phyloP scores from a whole-genome alignment of 2,329 filamentous ascomycete genomes.

The Aspergillus ochraceoroseus region DNA sequence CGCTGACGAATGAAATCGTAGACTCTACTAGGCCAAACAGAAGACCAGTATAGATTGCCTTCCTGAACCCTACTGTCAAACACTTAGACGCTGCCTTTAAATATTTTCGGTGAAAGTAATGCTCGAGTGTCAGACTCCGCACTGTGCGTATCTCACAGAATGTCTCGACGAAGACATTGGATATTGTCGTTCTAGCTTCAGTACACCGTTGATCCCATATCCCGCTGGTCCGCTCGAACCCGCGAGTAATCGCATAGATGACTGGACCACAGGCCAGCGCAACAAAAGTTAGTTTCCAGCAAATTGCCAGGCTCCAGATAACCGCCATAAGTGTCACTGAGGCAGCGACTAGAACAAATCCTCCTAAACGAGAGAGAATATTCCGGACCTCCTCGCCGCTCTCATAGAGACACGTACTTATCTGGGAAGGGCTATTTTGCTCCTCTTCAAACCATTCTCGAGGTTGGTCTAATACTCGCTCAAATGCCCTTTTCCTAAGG shows the following conservation, averaged over 20 bases:
- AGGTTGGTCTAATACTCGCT: conserved; percentile 68
- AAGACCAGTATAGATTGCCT: conserved; percentile 62
- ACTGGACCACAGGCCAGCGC: conserved; percentile 64
- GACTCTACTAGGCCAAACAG: conserved; percentile 76
- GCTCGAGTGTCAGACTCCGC: conserved; percentile 67
- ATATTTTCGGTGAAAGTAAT: conserved; percentile 64
- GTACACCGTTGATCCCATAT: conserved; percentile 70
- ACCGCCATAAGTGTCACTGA: conserved; percentile 66
- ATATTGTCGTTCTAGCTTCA: conserved; percentile 55
- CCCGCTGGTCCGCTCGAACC: conserved; percentile 60
- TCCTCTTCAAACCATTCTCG: conserved; percentile 71
- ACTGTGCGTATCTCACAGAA: conserved; percentile 77
- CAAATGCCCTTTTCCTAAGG: conserved; percentile 64
- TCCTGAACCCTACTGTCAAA: conserved; percentile 58
- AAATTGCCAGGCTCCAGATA: conserved; percentile 66
- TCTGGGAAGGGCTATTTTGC: conserved; percentile 57
- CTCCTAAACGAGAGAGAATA: conserved; percentile 71
- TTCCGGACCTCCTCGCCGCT: conserved; percentile 85
- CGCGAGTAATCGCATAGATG: conserved; percentile 60
- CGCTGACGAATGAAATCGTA: conserved; percentile 63
- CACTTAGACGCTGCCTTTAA: conserved; percentile 48
- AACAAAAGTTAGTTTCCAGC: conserved; percentile 78
- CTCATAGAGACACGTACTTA: conserved; percentile 70
- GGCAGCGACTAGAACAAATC: conserved; percentile 61
- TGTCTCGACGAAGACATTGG: conserved; percentile 65